phyloP scores from a whole-genome alignment of 306 rosid species.

The Betula pendula region DNA sequence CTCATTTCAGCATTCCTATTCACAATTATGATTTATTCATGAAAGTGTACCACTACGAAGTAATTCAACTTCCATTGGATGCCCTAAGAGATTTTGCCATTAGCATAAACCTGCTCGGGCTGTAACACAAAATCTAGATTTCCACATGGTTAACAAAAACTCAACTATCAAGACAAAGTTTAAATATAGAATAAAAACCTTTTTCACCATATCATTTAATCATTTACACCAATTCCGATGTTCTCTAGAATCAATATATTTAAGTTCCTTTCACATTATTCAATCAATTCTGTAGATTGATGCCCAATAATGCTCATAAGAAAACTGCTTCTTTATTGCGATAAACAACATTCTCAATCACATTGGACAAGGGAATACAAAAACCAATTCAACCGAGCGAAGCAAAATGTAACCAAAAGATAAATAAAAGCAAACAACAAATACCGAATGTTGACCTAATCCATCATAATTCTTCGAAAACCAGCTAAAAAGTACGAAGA shows the following conservation, averaged over 20 bases:
- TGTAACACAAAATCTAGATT: not conserved
- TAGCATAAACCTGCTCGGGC: not conserved
- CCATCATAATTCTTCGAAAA: not conserved
- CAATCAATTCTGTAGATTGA: not conserved
- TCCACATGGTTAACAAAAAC: not conserved
- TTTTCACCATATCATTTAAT: not conserved
- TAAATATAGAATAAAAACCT: not conserved
- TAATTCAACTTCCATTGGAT: not conserved
- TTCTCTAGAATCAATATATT: not conserved
- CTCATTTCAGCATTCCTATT: not conserved
- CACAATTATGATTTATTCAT: not conserved
- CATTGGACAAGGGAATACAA: not conserved
- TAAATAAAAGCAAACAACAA: not conserved
- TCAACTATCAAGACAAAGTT: not conserved
- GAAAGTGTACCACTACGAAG: not conserved
- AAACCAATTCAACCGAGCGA: not conserved
- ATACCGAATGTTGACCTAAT: not conserved
- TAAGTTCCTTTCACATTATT: not conserved
- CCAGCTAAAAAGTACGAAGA: not conserved
- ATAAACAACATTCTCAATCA: not conserved
- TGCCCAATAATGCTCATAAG: not conserved
- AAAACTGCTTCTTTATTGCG: not conserved
- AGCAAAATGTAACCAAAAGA: not conserved
- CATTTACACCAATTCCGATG: not conserved
- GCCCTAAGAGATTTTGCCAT: not conserved